Conservation (phyloP, 352 stramenopile species). For the Peronosclerospora sorghi region DNA sequence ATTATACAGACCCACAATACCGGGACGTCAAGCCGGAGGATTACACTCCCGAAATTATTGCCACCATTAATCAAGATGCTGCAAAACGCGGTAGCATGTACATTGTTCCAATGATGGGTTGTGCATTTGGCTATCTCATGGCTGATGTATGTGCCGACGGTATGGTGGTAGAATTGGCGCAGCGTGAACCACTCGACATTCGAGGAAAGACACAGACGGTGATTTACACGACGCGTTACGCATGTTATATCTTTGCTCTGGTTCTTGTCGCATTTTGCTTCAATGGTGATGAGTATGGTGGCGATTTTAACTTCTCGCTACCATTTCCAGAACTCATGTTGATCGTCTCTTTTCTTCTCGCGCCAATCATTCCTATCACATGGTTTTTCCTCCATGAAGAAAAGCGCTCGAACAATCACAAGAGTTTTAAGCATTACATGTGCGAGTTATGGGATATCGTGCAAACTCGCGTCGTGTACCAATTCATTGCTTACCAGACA, state of each 20-base stretch:
- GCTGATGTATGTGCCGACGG: conserved; percentile 36
- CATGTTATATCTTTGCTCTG: conserved; percentile 26
- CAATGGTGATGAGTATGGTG: conserved; percentile 37
- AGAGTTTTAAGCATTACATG: conserved; percentile 36
- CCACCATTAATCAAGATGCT: conserved; percentile 31
- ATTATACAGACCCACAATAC: conserved; percentile 25
- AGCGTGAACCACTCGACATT: conserved; percentile 33
- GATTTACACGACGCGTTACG: conserved; percentile 38
- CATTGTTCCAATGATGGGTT: conserved; percentile 34
- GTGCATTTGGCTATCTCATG: conserved; percentile 47
- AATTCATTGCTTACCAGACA: conserved; percentile 35
- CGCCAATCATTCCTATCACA: conserved; percentile 26
- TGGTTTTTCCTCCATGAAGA: conserved; percentile 38
- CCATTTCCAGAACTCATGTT: conserved; percentile 33
- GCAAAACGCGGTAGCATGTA: conserved; percentile 25
- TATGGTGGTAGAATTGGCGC: conserved; percentile 35
- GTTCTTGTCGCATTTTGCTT: conserved; percentile 38
- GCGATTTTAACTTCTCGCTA: conserved; percentile 35
- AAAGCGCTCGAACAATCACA: conserved; percentile 10
- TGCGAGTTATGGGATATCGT: conserved; percentile 36
- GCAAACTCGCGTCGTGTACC: conserved; percentile 37
- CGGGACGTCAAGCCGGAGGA: conserved; percentile 29
- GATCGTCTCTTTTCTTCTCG: conserved; percentile 18
- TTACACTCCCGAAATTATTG: too few relatives aligned
- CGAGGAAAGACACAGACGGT: conserved; percentile 38